Base-by-base conservation (phyloP, 2,329 filamentous ascomycete genomes). In the Aurifilum marmelostoma region DNA sequence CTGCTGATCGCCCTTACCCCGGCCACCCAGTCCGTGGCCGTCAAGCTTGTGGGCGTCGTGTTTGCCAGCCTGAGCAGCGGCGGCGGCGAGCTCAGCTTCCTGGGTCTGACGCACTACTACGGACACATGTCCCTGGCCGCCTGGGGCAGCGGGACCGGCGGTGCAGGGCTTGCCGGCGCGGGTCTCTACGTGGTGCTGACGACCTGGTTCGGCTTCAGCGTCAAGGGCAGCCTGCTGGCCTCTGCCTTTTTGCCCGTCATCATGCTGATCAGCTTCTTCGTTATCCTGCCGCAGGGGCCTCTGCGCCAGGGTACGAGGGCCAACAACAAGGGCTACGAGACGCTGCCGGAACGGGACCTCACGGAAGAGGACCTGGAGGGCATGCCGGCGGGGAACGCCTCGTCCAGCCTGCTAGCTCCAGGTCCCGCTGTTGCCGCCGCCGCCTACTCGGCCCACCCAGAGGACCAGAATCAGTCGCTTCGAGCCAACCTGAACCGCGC, bases 61-160 rank as follows among this genome's bases (percentile, higher is more conserved):
- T 82, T 98, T 62, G 93, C 94, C 1, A 97, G 93, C 75, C 80
- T 98, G 64, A 92, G 92, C 74, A 93, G 91, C 71, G 96, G 96
- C 21, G 92, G 87, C 24, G 96, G 96, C 41, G 96, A 98, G 81
- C 83, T 97, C 69, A 97, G 91, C 79, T 97, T 98, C 76, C 82
- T 99, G 7, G 92, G 93, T 1, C 81, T 99, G 75, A 97, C 95
- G 18, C 95, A 98, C 78, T 97, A 92, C 81, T 98, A 98, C 75
- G 96, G 95, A 0, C 90, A 89, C 11, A 91, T 92, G 79, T 93
- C 93, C 74, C 85, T 98, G 24, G 94, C 94, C 0, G 91, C 93
- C 47, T 99, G 96, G 96, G 92, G 93, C 0, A 95, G 92, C 72
- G 95, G 95, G 0, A 97, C 95, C 0, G 95, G 95, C 1, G 95